Conservation (phyloP, 1,284 basidiomycete species). For the Ustilago xerochloae region DNA sequence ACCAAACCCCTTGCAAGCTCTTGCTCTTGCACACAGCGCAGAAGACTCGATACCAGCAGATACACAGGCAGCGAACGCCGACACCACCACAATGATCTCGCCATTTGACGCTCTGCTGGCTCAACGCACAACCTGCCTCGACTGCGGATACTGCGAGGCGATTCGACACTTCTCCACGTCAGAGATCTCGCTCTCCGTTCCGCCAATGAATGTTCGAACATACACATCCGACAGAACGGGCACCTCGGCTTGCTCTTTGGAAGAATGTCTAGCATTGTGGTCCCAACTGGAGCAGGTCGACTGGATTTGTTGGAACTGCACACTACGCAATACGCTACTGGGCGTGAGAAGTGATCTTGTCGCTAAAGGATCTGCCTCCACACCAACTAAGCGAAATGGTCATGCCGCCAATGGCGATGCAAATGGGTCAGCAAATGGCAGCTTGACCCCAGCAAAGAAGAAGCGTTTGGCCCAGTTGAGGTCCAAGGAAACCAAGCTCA, state of each 20-base stretch:
- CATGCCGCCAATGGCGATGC: constrained; percentile 14
- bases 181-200: constrained; percentile 60
- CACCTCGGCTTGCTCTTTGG: constrained; percentile 52
- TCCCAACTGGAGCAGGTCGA: constrained; percentile 63
- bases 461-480: constrained; percentile 32
- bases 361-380: background rate
- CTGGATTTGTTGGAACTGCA: constrained; percentile 66
- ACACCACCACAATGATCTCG: constrained; percentile 27
- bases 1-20: no score
- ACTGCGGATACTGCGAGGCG: constrained; percentile 65
- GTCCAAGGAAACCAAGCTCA: constrained; percentile 31
- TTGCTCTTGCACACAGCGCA: background rate
- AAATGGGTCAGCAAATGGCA: constrained; percentile 13
- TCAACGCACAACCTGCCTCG: constrained; percentile 62
- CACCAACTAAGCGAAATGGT: constrained; percentile 20
- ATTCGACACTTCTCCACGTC: constrained; percentile 58
- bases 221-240: constrained; percentile 39
- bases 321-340: constrained; percentile 42
- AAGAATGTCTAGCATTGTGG: constrained; percentile 60
- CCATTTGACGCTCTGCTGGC: constrained; percentile 51
- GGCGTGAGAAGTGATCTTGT: constrained; percentile 21
- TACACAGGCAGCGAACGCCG: background rate
- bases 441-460: constrained; percentile 35
- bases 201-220: constrained; percentile 27
- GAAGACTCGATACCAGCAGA: background rate